Conservation (phyloP, 129 eudicot species). For the Ambrosia trifida region DNA sequence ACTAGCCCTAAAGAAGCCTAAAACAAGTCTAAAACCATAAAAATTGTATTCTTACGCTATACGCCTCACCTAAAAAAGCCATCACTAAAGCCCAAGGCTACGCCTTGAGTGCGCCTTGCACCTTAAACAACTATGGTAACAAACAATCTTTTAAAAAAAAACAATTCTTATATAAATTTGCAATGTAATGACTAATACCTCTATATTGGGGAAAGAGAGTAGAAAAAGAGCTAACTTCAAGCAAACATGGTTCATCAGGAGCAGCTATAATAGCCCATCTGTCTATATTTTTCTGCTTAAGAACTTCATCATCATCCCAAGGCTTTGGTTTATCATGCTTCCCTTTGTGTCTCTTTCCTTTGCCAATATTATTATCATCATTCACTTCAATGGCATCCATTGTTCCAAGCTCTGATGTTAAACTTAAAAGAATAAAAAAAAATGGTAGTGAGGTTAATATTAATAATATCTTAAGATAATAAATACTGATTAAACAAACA, state of each 20-base stretch:
- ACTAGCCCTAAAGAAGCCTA: no score
- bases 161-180: not conserved
- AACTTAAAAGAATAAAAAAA: not conserved
- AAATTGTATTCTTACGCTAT: no score
- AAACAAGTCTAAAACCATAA: no score
- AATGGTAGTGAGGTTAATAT: not conserved
- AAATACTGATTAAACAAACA: no score
- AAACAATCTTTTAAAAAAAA: not conserved
- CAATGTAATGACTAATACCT: no score
- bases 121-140: no score
- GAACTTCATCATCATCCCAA: conserved; percentile 58
- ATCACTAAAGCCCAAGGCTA: no score
- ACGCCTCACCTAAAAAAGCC: no score
- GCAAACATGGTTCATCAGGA: conserved; percentile 70
- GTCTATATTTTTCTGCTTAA: conserved; percentile 20
- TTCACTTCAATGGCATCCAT: conserved; percentile 20
- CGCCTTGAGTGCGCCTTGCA: no score
- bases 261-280: conserved; percentile 81
- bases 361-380: not conserved
- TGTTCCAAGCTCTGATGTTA: not conserved
- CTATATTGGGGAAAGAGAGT: conserved; percentile 92
- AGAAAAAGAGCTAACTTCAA: conserved; percentile 87
- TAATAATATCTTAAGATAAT: not conserved
- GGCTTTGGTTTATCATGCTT: conserved; percentile 97
- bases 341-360: conserved; percentile 69